A percentile compares a stretch with the other conserved stretches of the same genome.
Conservation (phyloP, 768 basidiomycete genomes). For the Psilocybe subaeruginosa region DNA sequence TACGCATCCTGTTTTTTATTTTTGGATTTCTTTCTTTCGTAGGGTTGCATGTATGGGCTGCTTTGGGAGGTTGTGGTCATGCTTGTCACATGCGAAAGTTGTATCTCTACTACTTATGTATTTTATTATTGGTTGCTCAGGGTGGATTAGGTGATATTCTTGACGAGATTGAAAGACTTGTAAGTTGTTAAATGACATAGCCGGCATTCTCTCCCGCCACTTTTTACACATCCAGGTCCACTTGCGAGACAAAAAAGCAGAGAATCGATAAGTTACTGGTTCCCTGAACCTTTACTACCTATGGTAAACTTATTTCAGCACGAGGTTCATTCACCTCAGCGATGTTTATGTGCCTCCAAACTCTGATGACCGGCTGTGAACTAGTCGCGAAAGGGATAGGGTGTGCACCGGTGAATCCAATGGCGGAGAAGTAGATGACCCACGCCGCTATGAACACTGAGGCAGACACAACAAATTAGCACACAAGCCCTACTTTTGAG, state of each 20-base stretch:
- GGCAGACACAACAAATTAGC: not conserved
- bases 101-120: not conserved
- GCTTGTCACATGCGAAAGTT: not conserved
- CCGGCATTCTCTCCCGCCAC: not conserved
- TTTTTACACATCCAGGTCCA: not conserved
- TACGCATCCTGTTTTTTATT: not conserved
- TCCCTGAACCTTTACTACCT: not conserved
- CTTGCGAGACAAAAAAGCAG: not conserved
- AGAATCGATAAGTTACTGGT: not conserved
- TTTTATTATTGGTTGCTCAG: not conserved
- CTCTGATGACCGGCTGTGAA: not conserved
- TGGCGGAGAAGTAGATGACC: slow-evolving; percentile 3
- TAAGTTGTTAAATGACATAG: too few relatives aligned
- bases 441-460: slow-evolving; percentile 2
- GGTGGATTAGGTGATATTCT: not conserved
- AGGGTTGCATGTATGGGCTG: not conserved
- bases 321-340: not conserved
- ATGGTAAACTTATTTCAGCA: slow-evolving; percentile 2
- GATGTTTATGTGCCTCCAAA: slow-evolving; percentile 2
- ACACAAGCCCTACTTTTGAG: not conserved
- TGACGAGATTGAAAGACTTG: too few relatives aligned
- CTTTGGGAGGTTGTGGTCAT: not conserved
- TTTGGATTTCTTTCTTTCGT: not conserved
- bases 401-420: not conserved
- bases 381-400: not conserved